These are phyloP conservation scores for Ramaria sp. DNA, from an alignment of 768 basidiomycete species.

Conservation along the genomic window DNA sequence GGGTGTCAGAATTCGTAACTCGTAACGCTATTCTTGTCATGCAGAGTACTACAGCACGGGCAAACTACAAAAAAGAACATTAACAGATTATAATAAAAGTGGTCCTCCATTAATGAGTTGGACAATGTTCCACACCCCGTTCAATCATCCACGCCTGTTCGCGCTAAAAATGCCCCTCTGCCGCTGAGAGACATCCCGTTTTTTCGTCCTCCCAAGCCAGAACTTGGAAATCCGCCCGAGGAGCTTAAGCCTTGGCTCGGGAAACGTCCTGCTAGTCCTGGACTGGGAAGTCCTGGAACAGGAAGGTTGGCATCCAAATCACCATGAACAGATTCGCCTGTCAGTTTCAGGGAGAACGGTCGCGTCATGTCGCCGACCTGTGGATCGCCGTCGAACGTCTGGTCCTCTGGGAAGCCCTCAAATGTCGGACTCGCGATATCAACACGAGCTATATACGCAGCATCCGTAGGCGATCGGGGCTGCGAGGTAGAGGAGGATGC, in stretches of 20 bases:
- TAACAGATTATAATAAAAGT: too few relatives aligned
- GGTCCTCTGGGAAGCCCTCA: constrained; percentile 15
- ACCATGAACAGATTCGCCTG: background rate
- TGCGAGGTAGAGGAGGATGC: constrained; percentile 34
- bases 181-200: constrained; percentile 19
- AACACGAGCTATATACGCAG: constrained; percentile 24
- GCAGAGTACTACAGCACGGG: background rate
- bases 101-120: too few relatives aligned
- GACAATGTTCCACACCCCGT: background rate
- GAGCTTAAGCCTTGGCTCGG: constrained; percentile 30
- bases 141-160: constrained; percentile 22
- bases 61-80: background rate
- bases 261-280: constrained; percentile 17
- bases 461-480: constrained; percentile 35
- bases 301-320: background rate
- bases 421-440: constrained; percentile 23
- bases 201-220: constrained; percentile 26
- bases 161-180: constrained; percentile 31
- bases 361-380: constrained; percentile 1
- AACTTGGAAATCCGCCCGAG: constrained; percentile 14
- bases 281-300: background rate
- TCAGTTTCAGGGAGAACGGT: background rate
- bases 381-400: background rate
- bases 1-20: background rate
- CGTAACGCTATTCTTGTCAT: background rate